Base-by-base conservation (phyloP, 768 basidiomycete species). In the Panaeolus cyanescens region DNA sequence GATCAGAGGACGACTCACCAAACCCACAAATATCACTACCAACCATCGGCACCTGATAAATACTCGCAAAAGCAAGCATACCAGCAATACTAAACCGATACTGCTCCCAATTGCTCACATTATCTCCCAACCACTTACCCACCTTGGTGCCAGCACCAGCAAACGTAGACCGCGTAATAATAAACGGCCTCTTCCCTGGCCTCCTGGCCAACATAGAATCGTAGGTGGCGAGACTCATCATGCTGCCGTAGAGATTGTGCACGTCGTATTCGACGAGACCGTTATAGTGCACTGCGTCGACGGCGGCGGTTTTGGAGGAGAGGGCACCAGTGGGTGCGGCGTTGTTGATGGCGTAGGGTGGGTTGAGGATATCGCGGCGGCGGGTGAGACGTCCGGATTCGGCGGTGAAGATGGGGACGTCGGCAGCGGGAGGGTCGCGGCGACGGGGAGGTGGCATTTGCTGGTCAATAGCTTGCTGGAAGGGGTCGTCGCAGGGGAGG, bases 81-180 rank as follows among this genome's bases (percentile, higher is more conserved):
- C 86, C 87, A 3, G 86, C 80, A 60, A 90, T 87, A 4, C 84
- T 86, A 45, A 71, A 67, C 13, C 82, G 75, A 67, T 90, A 90
- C 54, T 89, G 83, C 0, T 74, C 77, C 87, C 87, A 89, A 1
- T 68, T 59, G 61, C 83, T 84, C 61, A 87, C 62, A 64, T 89
- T 89, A 71, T 90, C 87, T 1, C 89, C 89, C 1, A 90, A 77
- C 89, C 89, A 90, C 71, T 91, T 90, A 12, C 88, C 87, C 17
- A 88, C 87, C 57, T 83, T 79, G 25, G 72, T 70, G 5, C 89
- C 89, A 2, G 88, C 87, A 34, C 89, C 89, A 1, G 85, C 85
- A 63, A 88, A 90, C 2, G 89, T 90, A 8, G 88, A 90, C 20
- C 89, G 87, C 0, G 89, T 91, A 66, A 90, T 89, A 67, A 90